These are phyloP conservation scores for Exsudoporus floridanus DNA, from an alignment of 1,284 basidiomycete species.

Conservation along the genomic window DNA sequence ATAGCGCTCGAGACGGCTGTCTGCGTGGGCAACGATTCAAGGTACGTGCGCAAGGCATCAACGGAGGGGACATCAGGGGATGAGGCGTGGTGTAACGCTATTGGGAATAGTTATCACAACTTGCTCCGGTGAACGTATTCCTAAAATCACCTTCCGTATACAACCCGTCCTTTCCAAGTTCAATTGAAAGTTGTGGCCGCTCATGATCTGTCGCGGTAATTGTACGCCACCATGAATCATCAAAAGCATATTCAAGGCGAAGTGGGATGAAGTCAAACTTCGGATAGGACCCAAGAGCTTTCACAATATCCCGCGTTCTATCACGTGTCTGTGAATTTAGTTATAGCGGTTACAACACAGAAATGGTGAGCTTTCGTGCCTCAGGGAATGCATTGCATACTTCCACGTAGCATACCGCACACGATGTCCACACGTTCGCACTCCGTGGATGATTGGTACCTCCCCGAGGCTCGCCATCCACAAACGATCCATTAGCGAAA, in stretches of 20 bases:
- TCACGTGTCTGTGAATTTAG: conserved; percentile 49
- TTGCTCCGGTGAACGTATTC: not conserved
- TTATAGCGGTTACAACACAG: conserved; percentile 12
- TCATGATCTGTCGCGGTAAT: conserved; percentile 36
- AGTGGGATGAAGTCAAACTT: conserved; percentile 59
- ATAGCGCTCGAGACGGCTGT: conserved; percentile 70
- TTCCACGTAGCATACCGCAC: conserved; percentile 69
- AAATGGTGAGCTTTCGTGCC: conserved; percentile 42
- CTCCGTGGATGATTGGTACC: conserved; percentile 68
- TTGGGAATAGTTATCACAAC: conserved; percentile 18
- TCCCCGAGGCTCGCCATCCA: conserved; percentile 40
- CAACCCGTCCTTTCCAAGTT: conserved; percentile 52
- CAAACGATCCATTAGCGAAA: conserved; percentile 39
- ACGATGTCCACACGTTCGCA: conserved; percentile 59
- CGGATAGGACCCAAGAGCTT: conserved; percentile 46
- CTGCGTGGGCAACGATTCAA: conserved; percentile 72
- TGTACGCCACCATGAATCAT: conserved; percentile 61
- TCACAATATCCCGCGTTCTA: conserved; percentile 50
- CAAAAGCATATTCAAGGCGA: conserved; percentile 71
- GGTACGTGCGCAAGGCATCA: conserved; percentile 54
- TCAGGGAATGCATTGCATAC: conserved; percentile 57
- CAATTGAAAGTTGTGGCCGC: conserved; percentile 38
- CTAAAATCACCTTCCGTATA: conserved; percentile 27
- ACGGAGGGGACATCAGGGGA: conserved; percentile 37
- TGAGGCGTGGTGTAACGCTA: conserved; percentile 33